Conservation (phyloP, 208 protist genomes). For the Spongospora subterranea region DNA sequence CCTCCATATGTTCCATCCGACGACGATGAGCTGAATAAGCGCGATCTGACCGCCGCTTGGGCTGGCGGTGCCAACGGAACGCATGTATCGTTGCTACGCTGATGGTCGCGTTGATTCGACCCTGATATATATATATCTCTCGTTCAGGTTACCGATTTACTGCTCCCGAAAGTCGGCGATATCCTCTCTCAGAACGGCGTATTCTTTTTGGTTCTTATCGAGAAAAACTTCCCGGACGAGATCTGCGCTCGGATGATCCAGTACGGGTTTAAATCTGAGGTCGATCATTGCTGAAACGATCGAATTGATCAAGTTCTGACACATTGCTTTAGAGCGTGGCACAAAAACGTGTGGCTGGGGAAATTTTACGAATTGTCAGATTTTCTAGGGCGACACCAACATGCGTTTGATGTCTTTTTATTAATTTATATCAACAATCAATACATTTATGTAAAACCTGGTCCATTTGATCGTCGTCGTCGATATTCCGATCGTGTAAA, state of each 20-base stretch:
- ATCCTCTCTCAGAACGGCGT: background rate
- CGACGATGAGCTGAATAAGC: background rate
- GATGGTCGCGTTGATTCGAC: background rate
- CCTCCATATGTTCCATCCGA: conserved; percentile 13
- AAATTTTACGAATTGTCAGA: background rate
- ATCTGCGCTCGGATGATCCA: background rate
- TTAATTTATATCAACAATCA: too few relatives aligned
- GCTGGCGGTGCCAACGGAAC: conserved; percentile 10
- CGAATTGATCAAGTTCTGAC: background rate
- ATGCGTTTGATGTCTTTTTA: too few relatives aligned
- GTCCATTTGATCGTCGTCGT: too few relatives aligned
- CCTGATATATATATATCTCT: background rate
- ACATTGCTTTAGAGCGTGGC: background rate
- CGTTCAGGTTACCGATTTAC: background rate
- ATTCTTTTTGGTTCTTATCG: conserved; percentile 33
- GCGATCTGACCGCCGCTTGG: conserved; percentile 1
- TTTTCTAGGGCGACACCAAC: background rate
- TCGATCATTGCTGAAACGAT: background rate
- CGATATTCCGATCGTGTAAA: too few relatives aligned
- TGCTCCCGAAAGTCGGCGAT: background rate
- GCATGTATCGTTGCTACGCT: too few relatives aligned
- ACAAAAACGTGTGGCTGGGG: background rate
- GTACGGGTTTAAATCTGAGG: background rate
- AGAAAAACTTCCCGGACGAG: background rate
- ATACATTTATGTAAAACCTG: too few relatives aligned